Conservation (phyloP, 768 basidiomycete genomes). For the Rhizopogon rudus region DNA sequence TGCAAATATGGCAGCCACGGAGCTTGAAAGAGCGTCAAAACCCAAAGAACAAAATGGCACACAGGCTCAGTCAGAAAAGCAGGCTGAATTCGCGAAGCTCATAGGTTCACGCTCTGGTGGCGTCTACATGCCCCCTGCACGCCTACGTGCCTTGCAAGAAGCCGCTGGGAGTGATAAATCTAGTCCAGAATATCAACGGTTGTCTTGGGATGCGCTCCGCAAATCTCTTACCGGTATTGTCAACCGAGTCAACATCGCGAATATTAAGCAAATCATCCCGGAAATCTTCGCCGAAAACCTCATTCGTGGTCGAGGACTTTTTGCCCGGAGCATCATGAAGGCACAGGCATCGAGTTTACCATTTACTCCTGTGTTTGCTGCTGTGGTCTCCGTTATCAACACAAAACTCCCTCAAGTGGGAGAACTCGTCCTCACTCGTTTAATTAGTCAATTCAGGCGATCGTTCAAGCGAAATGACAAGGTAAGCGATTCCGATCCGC, state of each 20-base stretch:
- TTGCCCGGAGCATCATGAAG: conserved; percentile 94
- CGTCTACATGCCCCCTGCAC: conserved; percentile 94
- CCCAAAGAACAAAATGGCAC: conserved; percentile 40
- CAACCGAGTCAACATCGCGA: conserved; percentile 95
- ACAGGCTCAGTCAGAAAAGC: conserved; percentile 54
- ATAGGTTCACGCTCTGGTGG: conserved; percentile 82
- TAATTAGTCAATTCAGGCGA: conserved; percentile 93
- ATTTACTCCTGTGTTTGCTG: conserved; percentile 96
- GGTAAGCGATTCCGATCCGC: conserved; percentile 39
- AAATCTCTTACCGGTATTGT: conserved; percentile 99
- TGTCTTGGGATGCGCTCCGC: conserved; percentile 96
- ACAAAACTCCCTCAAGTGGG: conserved; percentile 96
- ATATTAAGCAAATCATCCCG: conserved; percentile 92
- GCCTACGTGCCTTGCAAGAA: conserved; percentile 84
- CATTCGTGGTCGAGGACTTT: conserved; percentile 88
- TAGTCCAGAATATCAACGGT: conserved; percentile 85
- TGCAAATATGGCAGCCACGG: conserved; percentile 60
- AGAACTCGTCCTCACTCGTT: conserved; percentile 80
- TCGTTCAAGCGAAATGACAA: conserved; percentile 98
- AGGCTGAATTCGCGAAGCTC: conserved; percentile 89
- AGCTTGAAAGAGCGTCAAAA: conserved; percentile 58
- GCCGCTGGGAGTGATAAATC: conserved; percentile 72
- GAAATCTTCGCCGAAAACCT: conserved; percentile 94
- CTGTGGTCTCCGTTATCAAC: conserved; percentile 91
- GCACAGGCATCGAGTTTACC: conserved; percentile 96